phyloP scores from a whole-genome alignment of 164 flowering plant genomes.

The Buxus sempervirens region DNA sequence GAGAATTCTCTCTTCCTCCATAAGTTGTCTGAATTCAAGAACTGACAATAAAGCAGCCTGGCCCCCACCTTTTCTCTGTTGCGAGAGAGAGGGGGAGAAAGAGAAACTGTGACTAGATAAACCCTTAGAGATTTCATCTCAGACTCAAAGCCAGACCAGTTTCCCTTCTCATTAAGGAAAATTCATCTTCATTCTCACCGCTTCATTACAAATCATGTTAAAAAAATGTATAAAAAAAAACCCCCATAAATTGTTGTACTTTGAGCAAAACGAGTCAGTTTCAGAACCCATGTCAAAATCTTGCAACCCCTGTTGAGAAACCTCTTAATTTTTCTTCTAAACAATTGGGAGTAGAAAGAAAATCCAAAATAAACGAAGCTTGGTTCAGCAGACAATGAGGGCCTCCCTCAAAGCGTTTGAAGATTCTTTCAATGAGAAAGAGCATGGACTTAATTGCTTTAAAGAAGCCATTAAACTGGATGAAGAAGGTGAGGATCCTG shows the following conservation, averaged over 20 bases:
- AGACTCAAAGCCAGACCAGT: too few relatives aligned
- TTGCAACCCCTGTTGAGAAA: slow-evolving; percentile 12
- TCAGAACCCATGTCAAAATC: slow-evolving; percentile 28
- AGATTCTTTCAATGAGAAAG: slow-evolving; percentile 43
- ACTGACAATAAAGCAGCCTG: too few relatives aligned
- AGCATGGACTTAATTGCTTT: slow-evolving; percentile 53
- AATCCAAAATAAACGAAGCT: slow-evolving; percentile 51
- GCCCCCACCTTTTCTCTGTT: too few relatives aligned
- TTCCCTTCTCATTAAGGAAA: too few relatives aligned
- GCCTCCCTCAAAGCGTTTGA: slow-evolving; percentile 47
- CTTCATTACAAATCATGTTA: slow-evolving; percentile 21
- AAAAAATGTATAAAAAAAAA: too few relatives aligned
- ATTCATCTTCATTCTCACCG: slow-evolving; percentile 11
- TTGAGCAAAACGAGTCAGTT: slow-evolving; percentile 20
- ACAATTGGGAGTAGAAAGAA: slow-evolving; percentile 39
- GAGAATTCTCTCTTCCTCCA: too few relatives aligned
- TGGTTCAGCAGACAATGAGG: slow-evolving; percentile 49
- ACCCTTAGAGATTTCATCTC: too few relatives aligned
- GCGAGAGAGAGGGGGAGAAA: too few relatives aligned
- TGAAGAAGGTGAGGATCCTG: slow-evolving; percentile 61
- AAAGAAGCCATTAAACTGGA: slow-evolving; percentile 63
- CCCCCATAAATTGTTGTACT: slow-evolving; percentile 20
- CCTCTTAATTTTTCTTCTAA: slow-evolving; percentile 34
- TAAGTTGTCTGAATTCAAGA: too few relatives aligned
- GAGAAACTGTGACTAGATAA: too few relatives aligned